Conservation (phyloP, 1,139 yeast genomes). For the Meyerozyma sp. region DNA sequence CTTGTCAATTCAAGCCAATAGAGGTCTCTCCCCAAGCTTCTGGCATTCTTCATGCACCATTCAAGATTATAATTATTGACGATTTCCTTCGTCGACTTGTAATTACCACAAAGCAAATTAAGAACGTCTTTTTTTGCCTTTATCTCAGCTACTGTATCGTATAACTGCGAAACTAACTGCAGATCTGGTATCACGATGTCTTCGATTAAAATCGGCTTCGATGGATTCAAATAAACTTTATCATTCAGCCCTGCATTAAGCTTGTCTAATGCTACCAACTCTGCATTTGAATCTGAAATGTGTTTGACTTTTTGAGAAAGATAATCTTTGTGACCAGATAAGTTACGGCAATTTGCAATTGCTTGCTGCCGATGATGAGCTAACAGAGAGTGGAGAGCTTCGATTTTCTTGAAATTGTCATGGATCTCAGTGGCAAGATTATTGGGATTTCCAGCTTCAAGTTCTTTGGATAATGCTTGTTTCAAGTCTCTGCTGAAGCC, state of each 20-base stretch:
- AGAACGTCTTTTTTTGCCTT: conserved; percentile 65
- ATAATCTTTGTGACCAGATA: conserved; percentile 29
- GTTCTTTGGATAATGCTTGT: background rate
- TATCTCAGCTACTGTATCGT: conserved; percentile 60
- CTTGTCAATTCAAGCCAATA: conserved; percentile 47
- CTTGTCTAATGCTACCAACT: conserved; percentile 19
- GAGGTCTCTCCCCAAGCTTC: conserved; percentile 72
- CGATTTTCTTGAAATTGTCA: conserved; percentile 16
- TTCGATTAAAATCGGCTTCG: conserved; percentile 20
- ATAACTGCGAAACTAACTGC: conserved; percentile 44
- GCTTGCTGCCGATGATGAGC: conserved; percentile 36
- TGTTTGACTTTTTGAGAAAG: conserved; percentile 25
- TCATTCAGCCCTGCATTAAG: conserved; percentile 17
- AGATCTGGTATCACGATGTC: conserved; percentile 39
- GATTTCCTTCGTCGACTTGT: conserved; percentile 26
- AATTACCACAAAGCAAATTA: conserved; percentile 52
- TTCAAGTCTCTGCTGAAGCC: background rate
- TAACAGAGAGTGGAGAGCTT: conserved; percentile 29
- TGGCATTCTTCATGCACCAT: conserved; percentile 49
- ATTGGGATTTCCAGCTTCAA: background rate
- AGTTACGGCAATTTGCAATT: conserved; percentile 26
- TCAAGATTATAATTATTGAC: conserved; percentile 39
- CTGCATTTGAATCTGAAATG: conserved; percentile 21
- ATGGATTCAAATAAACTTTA: conserved; percentile 14
- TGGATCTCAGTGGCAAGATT: conserved; percentile 6